Conservation (phyloP, 176 grass and related monocot species). For the Echinochloa phyllopogon region DNA sequence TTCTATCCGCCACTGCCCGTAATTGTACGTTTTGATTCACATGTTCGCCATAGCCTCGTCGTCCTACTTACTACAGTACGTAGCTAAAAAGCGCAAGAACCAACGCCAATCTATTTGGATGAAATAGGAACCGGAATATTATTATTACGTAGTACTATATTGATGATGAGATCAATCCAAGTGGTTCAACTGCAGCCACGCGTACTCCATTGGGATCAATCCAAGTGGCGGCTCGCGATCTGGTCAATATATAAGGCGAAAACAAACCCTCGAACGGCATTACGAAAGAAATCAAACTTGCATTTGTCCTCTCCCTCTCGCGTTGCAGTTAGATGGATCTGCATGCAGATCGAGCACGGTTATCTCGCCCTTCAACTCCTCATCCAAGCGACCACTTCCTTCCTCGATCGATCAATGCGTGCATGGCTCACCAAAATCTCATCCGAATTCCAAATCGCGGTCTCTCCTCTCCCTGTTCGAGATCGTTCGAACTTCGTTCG, state of each 20-base stretch:
- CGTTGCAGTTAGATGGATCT: neutral
- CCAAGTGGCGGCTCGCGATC: neutral
- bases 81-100: too few relatives aligned
- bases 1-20: too few relatives aligned
- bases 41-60: too few relatives aligned
- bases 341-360: neutral
- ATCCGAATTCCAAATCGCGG: neutral
- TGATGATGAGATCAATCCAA: too few relatives aligned
- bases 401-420: neutral
- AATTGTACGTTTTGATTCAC: too few relatives aligned
- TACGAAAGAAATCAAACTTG: constrained; percentile 16
- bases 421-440: neutral
- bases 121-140: too few relatives aligned
- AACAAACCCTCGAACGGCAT: constrained; percentile 18
- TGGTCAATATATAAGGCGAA: neutral
- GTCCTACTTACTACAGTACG: too few relatives aligned
- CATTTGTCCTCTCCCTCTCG: neutral
- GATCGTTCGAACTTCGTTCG: neutral
- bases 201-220: neutral
- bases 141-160: too few relatives aligned
- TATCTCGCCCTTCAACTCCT: neutral
- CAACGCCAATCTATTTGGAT: too few relatives aligned
- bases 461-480: neutral
- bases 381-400: neutral
- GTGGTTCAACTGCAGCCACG: neutral